Percentiles rank a stretch among this genome's conserved stretches.
These are phyloP conservation scores for Saturnispora gosingensis DNA, from an alignment of 805 yeast genomes.

Conservation along the genomic window DNA sequence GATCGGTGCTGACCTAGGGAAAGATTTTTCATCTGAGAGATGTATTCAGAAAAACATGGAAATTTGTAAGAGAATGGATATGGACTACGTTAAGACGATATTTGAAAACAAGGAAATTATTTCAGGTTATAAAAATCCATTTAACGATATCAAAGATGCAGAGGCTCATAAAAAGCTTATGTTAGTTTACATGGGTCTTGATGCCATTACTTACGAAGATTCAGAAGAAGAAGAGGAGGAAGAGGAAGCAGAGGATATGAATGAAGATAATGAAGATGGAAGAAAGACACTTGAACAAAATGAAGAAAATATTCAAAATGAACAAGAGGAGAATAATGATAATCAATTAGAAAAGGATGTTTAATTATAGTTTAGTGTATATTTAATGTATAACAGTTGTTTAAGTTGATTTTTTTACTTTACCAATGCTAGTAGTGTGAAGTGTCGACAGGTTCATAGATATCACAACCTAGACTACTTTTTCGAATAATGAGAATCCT, in stretches of 20 bases:
- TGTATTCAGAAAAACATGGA: slow-evolving; percentile 26
- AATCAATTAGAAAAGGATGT: neutral
- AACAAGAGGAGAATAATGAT: neutral
- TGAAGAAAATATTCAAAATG: neutral
- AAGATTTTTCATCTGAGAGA: slow-evolving; percentile 23
- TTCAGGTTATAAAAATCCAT: slow-evolving; percentile 19
- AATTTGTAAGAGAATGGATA: slow-evolving; percentile 25
- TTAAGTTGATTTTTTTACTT: neutral
- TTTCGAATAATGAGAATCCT: too few species aligned
- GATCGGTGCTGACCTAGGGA: slow-evolving; percentile 26
- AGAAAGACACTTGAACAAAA: neutral
- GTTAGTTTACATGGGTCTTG: slow-evolving; percentile 31
- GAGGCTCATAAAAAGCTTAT: slow-evolving; percentile 27
- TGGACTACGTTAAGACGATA: slow-evolving; percentile 18
- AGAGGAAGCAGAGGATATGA: neutral
- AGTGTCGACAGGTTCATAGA: neutral
- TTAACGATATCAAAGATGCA: slow-evolving; percentile 24
- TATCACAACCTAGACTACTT: too few species aligned
- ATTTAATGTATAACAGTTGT: neutral
- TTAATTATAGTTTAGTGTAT: neutral
- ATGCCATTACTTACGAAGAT: slow-evolving; percentile 27
- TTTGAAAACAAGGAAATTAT: slow-evolving; percentile 24
- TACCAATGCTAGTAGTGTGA: neutral
- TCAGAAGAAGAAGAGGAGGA: slow-evolving; percentile 18
- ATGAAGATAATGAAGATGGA: neutral